Percentiles rank a stretch among this genome's conserved stretches.
Conservation (phyloP, 1,284 basidiomycete genomes). For the Schizophyllum amplum region DNA sequence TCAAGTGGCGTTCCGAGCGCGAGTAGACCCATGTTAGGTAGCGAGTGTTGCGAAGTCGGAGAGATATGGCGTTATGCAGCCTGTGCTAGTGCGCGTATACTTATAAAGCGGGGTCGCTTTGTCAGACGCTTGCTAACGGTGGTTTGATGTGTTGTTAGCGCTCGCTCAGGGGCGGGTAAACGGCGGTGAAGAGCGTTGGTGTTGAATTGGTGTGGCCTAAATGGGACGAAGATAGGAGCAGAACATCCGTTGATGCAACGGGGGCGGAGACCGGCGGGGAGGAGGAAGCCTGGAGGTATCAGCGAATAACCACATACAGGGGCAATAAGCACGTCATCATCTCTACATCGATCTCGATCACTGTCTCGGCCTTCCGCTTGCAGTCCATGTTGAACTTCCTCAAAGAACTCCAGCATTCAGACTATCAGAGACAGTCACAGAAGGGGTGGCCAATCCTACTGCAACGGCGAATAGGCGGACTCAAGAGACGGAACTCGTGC, state of each 20-base stretch:
- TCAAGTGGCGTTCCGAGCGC: constrained; percentile 90
- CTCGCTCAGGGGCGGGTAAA: background rate
- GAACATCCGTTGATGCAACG: background rate
- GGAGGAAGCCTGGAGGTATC: background rate
- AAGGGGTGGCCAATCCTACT: no score
- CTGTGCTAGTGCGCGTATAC: background rate
- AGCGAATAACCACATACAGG: background rate
- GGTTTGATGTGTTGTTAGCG: background rate
- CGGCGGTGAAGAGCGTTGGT: background rate
- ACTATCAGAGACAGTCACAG: no score
- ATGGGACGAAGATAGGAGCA: background rate
- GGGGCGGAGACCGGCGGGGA: background rate
- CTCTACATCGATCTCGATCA: background rate
- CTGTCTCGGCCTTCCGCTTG: background rate
- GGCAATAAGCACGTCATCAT: background rate
- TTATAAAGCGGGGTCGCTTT: background rate
- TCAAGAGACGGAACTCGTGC: no score
- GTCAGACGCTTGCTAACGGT: background rate
- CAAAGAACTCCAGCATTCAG: no score
- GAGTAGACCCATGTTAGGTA: constrained; percentile 79
- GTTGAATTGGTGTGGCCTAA: background rate
- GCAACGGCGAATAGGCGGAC: no score
- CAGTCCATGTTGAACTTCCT: no score
- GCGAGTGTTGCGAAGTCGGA: background rate
- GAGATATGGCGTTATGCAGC: background rate